Base-by-base conservation (phyloP, 2,329 filamentous ascomycete genomes). In the Periconia sp. region DNA sequence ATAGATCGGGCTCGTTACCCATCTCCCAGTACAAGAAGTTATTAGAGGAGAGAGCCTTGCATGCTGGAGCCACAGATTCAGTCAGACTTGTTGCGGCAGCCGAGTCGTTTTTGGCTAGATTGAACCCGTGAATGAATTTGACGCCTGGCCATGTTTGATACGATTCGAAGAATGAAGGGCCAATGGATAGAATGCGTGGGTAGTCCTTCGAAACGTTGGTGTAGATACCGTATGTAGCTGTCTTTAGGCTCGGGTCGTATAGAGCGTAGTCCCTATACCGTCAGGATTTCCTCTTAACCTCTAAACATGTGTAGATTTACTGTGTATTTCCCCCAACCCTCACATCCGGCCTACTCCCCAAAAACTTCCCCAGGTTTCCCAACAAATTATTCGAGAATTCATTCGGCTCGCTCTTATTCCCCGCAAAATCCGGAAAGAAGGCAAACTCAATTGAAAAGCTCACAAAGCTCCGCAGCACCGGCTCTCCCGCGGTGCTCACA, bases 251-350 rank as follows among this genome's bases (percentile, higher is more conserved):
- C 2, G 74, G 66, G 50, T 85, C 76, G 63, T 82, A 86, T 25
- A 86, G 71, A 4, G 81, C 81, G 50, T 80, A 84, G 67, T 86
- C 83, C 54, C 69, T 71, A 35, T 25, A 21, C 4, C 6, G 11
- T 31, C 15, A 32, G 13, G 28, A 44, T 19, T 25, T 3, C 21
- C 33, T 7, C 25, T 13, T 12, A 13, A 13, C 9, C 22, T 12
- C 17, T 31, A 26, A 23, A 23, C 11, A 16, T 18, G 17, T 24
- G 10, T 16, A 24, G 4, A 42, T 51, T 34, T 53, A 70, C 65
- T 86, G 83, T 0, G 83, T 85, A 55, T 85, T 86, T n/a, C 83
- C 84, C 3, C 84, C 83, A 2, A 86, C 81, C 12, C 83, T 73
- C 41, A 86, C 79, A 52, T 81, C 75, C 2, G 83, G 83, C 48